A percentile compares a stretch with the other conserved stretches of the same genome.
Evolutionary conservation across 768 basidiomycete species (phyloP).

Genomic region (Mycena amicta): DNA sequence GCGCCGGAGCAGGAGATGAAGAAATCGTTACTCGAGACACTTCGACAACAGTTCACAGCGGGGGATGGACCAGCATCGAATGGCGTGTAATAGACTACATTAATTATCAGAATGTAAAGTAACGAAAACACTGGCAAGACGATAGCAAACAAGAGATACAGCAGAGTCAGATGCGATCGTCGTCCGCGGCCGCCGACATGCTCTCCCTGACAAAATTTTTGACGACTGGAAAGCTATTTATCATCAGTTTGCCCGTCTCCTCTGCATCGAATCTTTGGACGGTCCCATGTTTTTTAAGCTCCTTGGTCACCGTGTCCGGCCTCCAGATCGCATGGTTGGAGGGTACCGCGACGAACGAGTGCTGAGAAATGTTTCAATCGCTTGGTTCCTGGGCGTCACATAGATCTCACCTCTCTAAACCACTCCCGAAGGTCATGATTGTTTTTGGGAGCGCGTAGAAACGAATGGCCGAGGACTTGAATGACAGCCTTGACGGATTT

Average conservation of each 20-base stretch:
- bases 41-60: conserved; percentile 80
- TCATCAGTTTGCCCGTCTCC: conserved; percentile 77
- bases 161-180: background rate
- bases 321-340: conserved; percentile 56
- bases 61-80: conserved; percentile 35
- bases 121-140: background rate
- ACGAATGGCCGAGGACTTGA: conserved; percentile 74
- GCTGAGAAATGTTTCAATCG: conserved; percentile 43
- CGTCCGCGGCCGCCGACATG: conserved; percentile 12
- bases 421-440: conserved; percentile 62
- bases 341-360: conserved; percentile 73
- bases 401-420: conserved; percentile 68
- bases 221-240: conserved; percentile 65
- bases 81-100: background rate
- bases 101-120: background rate
- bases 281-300: conserved; percentile 64
- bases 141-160: background rate
- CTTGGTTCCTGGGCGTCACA: too few relatives aligned
- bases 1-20: conserved; percentile 82
- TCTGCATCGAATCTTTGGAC: conserved; percentile 65
- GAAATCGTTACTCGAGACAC: conserved; percentile 80
- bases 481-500: conserved; percentile 70
- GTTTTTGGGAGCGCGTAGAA: conserved; percentile 57
- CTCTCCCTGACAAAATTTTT: conserved; percentile 53
- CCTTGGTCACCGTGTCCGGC: conserved; percentile 42